Evolutionary conservation across 345 rosid genomes (phyloP).

Genomic region (Salix suchowensis): DNA sequence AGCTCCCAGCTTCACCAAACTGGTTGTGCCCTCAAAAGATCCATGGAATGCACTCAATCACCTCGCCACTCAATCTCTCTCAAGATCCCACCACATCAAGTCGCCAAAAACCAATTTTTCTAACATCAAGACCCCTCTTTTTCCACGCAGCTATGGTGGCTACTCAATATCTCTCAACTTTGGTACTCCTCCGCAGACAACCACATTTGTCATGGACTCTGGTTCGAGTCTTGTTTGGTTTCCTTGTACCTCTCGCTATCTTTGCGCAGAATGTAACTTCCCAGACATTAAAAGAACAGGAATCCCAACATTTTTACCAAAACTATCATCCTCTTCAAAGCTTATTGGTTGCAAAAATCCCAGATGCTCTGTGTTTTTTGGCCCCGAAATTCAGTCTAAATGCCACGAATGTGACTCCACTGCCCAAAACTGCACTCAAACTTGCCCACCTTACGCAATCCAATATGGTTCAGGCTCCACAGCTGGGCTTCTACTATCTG

Average conservation of each 20-base stretch:
- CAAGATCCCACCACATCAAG: constrained; percentile 67
- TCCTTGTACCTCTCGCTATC: constrained; percentile 74
- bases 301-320: constrained; percentile 51
- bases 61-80: constrained; percentile 47
- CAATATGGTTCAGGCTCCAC: constrained; percentile 79
- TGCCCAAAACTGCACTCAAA: constrained; percentile 47
- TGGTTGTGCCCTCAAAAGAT: constrained; percentile 23
- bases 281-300: constrained; percentile 32
- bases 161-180: constrained; percentile 70
- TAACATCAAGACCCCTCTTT: constrained; percentile 43
- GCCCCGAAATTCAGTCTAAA: constrained; percentile 37
- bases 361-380: constrained; percentile 55
- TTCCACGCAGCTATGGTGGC: constrained; percentile 67
- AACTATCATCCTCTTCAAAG: constrained; percentile 48
- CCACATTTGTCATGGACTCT: constrained; percentile 62
- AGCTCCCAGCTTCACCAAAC: constrained; percentile 20
- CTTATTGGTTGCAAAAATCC: constrained; percentile 59
- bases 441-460: constrained; percentile 69
- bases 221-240: constrained; percentile 90
- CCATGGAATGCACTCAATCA: constrained; percentile 42
- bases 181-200: constrained; percentile 78
- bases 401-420: constrained; percentile 44
- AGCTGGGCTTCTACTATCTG: constrained; percentile 57
- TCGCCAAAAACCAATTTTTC: constrained; percentile 15
- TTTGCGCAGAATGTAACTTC: constrained; percentile 53